phyloP scores from a whole-genome alignment of 1,139 yeast species.

The Candida sp. region DNA sequence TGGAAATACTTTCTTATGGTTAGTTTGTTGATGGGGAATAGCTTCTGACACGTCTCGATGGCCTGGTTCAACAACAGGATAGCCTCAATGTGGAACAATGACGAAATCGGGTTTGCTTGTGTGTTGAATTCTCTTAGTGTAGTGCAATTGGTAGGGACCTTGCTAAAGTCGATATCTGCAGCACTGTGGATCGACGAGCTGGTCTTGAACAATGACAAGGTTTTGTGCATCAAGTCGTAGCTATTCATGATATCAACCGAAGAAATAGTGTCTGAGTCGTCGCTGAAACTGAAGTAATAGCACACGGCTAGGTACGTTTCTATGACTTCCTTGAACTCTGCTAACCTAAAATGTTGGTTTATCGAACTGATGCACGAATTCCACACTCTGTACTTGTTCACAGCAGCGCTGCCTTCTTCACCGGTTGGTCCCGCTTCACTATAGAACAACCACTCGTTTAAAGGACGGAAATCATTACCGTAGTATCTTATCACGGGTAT shows the following conservation, averaged over 20 bases:
- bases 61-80: conserved; percentile 26
- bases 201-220: conserved; percentile 18
- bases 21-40: conserved; percentile 46
- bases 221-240: conserved; percentile 32
- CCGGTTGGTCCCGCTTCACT: conserved; percentile 7
- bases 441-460: conserved; percentile 31
- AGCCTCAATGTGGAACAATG: conserved; percentile 26
- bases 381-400: conserved; percentile 30
- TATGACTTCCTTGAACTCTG: conserved; percentile 19
- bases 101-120: conserved; percentile 18
- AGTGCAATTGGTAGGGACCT: not conserved
- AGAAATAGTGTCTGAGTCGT: conserved; percentile 19
- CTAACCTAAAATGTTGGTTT: conserved; percentile 15
- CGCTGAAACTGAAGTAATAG: conserved; percentile 27
- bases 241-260: conserved; percentile 33
- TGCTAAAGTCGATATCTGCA: not conserved
- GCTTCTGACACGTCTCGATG: conserved; percentile 42
- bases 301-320: conserved; percentile 27
- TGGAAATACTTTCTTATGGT: conserved; percentile 38
- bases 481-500: conserved; percentile 31
- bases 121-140: conserved; percentile 6
- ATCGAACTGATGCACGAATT: conserved; percentile 23
- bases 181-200: too few species aligned
- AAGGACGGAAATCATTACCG: conserved; percentile 25
- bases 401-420: not conserved